Conservation (phyloP, 169 alveolate species). For the Babesia bigemina region DNA sequence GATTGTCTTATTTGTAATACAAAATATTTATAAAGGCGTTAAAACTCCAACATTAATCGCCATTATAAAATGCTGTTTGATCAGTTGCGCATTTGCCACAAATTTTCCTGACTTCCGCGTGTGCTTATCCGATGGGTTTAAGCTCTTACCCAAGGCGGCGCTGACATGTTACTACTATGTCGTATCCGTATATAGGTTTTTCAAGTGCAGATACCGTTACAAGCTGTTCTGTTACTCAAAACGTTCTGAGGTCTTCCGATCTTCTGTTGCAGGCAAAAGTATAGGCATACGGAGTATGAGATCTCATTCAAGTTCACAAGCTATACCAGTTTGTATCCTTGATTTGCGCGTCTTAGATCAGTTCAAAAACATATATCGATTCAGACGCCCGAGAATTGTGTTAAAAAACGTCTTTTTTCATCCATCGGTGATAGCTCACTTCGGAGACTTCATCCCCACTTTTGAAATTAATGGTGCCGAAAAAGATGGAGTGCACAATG, state of each 20-base stretch:
- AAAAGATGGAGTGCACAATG: not conserved
- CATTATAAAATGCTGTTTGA: not conserved
- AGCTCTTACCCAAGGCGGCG: not conserved
- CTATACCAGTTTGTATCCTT: not conserved
- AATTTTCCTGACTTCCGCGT: not conserved
- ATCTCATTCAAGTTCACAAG: not conserved
- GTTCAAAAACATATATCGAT: not conserved
- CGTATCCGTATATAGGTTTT: constrained; percentile 2
- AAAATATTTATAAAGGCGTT: not conserved
- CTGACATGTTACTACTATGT: not conserved
- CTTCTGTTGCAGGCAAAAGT: too few species aligned
- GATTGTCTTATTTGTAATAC: not conserved
- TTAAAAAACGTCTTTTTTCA: not conserved
- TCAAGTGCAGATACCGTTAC: not conserved
- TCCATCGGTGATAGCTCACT: constrained; percentile 4
- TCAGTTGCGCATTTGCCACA: not conserved
- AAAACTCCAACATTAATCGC: not conserved
- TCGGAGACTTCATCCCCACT: constrained; percentile 8
- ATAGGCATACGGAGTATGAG: too few species aligned
- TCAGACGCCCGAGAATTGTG: not conserved
- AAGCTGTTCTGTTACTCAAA: not conserved
- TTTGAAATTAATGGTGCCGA: not conserved
- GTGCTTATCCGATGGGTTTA: not conserved
- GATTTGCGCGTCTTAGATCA: not conserved
- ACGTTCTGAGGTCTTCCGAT: too few species aligned